Base-by-base conservation (phyloP, 768 basidiomycete genomes). In the Tricholoma saponaceum region DNA sequence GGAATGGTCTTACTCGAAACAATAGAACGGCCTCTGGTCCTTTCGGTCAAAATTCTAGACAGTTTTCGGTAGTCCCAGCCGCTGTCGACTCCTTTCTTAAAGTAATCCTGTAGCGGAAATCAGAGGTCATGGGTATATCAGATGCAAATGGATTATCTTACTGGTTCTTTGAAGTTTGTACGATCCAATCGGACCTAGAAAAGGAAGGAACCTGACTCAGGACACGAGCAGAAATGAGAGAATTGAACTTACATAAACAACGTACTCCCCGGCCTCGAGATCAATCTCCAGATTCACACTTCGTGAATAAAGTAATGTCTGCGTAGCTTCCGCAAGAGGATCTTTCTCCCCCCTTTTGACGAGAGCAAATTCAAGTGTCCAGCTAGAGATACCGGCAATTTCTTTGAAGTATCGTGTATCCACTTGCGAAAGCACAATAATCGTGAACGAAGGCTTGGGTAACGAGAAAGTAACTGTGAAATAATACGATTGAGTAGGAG, bases 361-460 rank as follows among this genome's bases (percentile, higher is more conserved):
- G 1, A 84, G 68, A 7, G 72, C 68, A 59, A 83, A 83, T 56
- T 84, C 81, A 56, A 83, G 70, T 9, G 71, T 74, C 80, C 80
- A 83, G 25, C 62, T 61, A 14, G 74, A 74, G 35, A 66, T 71
- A 5, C 78, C 78, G 0, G 77, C 64, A 37, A 84, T 70, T 47
- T 80, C 80, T 22, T 69, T 66, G 67, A 78, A 84, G 66, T 79
- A 84, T 5, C 82, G 72, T 5, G 68, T 62, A 57, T 84, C 82
- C 25, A 80, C 60, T 60, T 82, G 81, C 12, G 81, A 79, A 33
- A 84, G 75, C 26, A 82, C 81, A 44, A 84, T 73, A n/a, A 83
- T 71, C 13, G 79, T 67, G 20, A 69, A 69, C 0, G 81, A 72
- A 0, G 69, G 63, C 5, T 71, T 66, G 2, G 76, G 68, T 16